phyloP scores from a whole-genome alignment of 208 protist genomes.

The Trypanosoma grayi region DNA sequence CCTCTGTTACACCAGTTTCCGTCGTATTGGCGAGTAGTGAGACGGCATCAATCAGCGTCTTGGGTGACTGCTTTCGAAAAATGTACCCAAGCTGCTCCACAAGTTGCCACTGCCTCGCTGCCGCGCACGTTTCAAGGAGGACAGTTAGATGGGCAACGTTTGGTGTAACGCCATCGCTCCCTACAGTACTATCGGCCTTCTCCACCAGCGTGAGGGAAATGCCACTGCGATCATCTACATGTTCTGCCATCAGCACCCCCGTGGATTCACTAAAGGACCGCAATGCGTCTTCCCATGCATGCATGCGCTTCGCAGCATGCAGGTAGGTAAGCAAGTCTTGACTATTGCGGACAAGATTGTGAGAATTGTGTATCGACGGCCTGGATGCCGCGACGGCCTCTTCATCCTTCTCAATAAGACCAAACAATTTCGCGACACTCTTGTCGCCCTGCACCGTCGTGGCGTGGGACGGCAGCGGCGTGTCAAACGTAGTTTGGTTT shows the following conservation, averaged over 20 bases:
- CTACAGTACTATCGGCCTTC: background rate
- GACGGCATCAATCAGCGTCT: conserved; percentile 34
- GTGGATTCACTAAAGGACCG: conserved; percentile 48
- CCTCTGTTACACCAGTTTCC: conserved; percentile 5
- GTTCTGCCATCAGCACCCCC: conserved; percentile 11
- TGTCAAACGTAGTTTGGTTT: background rate
- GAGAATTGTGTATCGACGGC: conserved; percentile 37
- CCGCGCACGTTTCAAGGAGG: conserved; percentile 56
- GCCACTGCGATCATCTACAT: background rate
- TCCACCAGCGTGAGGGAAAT: conserved; percentile 3
- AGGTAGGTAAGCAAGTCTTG: conserved; percentile 71
- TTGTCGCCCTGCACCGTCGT: background rate
- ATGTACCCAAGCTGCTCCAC: conserved; percentile 40
- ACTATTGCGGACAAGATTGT: conserved; percentile 54
- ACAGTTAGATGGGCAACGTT: conserved; percentile 43
- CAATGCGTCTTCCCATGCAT: conserved; percentile 73
- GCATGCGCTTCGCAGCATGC: conserved; percentile 41
- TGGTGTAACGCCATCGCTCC: conserved; percentile 29
- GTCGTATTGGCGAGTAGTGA: conserved; percentile 25
- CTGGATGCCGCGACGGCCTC: conserved; percentile 31
- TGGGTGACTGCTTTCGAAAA: conserved; percentile 38
- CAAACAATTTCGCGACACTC: conserved; percentile 39
- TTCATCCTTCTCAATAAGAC: conserved; percentile 66
- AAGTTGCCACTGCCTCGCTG: conserved; percentile 44
- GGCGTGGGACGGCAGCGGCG: background rate